Percentiles rank a stretch among this genome's conserved stretches.
phyloP scores from a whole-genome alignment of 2,329 filamentous ascomycete species.

The Blastomyces gilchristii region DNA sequence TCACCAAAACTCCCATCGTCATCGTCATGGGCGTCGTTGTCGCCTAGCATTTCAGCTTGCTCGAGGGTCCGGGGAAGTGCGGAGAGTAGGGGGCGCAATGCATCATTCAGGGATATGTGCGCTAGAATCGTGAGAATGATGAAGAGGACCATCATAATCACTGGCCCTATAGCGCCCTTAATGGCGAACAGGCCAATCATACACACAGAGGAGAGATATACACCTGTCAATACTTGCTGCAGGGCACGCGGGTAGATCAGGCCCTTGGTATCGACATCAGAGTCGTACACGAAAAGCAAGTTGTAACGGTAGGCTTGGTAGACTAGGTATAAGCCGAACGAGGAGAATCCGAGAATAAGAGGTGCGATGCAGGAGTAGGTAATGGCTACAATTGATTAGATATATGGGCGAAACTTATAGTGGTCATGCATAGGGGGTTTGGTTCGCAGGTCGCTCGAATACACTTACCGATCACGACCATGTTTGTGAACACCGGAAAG shows the following conservation, averaged over 20 bases:
- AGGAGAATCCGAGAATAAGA: constrained; percentile 70
- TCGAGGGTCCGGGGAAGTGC: constrained; percentile 63
- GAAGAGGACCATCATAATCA: constrained; percentile 67
- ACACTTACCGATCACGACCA: constrained; percentile 63
- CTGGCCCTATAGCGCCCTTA: constrained; percentile 51
- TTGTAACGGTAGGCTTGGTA: constrained; percentile 88
- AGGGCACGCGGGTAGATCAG: constrained; percentile 78
- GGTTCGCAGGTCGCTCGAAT: neutral
- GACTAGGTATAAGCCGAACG: constrained; percentile 65
- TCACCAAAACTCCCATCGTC: neutral
- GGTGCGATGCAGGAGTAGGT: constrained; percentile 83
- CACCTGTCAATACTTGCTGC: constrained; percentile 69
- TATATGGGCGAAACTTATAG: neutral
- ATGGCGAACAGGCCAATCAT: constrained; percentile 77
- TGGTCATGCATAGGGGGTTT: neutral
- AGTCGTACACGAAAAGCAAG: constrained; percentile 73
- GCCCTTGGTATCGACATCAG: constrained; percentile 74
- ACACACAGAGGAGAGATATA: constrained; percentile 76
- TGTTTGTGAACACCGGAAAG: constrained; percentile 66
- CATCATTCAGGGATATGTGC: constrained; percentile 48
- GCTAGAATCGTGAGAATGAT: constrained; percentile 64
- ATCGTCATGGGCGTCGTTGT: constrained; percentile 5
- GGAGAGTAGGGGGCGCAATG: constrained; percentile 40
- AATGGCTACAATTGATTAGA: constrained; percentile 47
- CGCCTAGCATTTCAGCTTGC: constrained; percentile 36